A percentile compares a stretch with the other conserved stretches of the same genome.
These are phyloP conservation scores for Chalciporus sphaerocephalus DNA, from an alignment of 768 basidiomycete genomes.

Conservation along the genomic window DNA sequence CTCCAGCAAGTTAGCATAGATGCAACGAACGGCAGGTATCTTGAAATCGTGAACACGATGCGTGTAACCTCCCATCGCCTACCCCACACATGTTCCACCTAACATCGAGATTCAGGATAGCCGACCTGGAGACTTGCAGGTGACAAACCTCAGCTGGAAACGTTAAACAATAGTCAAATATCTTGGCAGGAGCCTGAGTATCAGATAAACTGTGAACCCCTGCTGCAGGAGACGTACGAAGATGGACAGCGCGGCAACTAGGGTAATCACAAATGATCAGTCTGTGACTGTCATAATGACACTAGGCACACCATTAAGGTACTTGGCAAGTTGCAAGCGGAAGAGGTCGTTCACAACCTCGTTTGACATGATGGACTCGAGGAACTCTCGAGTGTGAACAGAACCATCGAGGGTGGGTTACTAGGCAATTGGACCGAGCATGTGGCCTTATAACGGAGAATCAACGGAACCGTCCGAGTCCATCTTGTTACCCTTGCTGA, in stretches of 20 bases:
- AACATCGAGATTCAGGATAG: not conserved
- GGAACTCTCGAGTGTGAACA: not conserved
- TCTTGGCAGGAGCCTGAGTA: conserved; percentile 5
- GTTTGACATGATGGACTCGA: not conserved
- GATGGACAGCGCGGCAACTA: conserved; percentile 18
- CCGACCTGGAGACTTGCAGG: not conserved
- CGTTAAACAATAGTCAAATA: conserved; percentile 23
- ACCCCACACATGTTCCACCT: conserved; percentile 25
- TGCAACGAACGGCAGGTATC: conserved; percentile 25
- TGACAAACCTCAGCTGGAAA: conserved; percentile 18
- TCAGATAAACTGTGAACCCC: not conserved
- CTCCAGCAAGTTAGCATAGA: conserved; percentile 17
- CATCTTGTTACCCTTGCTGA: not conserved
- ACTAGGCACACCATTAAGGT: conserved; percentile 14
- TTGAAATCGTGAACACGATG: conserved; percentile 23
- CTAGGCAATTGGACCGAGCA: no score
- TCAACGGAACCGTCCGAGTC: no score
- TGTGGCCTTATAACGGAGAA: conserved; percentile 2
- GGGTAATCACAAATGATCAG: not conserved
- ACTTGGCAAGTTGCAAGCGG: conserved; percentile 22
- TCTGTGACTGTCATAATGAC: not conserved
- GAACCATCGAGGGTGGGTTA: not conserved
- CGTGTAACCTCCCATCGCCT: conserved; percentile 22
- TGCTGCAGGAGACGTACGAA: conserved; percentile 10
- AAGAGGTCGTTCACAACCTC: conserved; percentile 8